Conservation (phyloP, 108 stramenopile species). For the Cyclotella sp. region DNA sequence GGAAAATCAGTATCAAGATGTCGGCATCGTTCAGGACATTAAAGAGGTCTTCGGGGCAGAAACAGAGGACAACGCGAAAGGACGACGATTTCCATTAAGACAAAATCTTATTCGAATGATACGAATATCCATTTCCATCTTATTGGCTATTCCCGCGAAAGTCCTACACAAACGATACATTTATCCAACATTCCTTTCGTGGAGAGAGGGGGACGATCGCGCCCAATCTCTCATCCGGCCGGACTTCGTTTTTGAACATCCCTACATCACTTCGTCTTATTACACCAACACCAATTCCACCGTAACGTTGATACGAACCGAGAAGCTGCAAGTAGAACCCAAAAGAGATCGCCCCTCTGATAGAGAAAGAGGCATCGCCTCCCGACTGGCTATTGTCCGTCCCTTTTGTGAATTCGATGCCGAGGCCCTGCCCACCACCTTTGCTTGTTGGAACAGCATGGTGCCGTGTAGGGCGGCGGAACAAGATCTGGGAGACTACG, state of each 20-base stretch:
- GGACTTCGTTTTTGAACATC: slow-evolving; percentile 55
- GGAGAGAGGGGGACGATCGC: not conserved
- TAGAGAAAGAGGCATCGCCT: slow-evolving; percentile 40
- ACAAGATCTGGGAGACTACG: slow-evolving; percentile 46
- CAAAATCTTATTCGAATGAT: slow-evolving; percentile 4
- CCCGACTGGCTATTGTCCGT: slow-evolving; percentile 53
- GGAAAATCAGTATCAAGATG: not conserved
- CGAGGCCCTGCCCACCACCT: slow-evolving; percentile 48
- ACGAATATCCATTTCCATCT: slow-evolving; percentile 11
- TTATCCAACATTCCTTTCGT: not conserved
- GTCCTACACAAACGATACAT: not conserved
- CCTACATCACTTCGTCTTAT: slow-evolving; percentile 58
- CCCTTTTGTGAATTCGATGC: slow-evolving; percentile 68
- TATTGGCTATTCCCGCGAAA: slow-evolving; percentile 10
- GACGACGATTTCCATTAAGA: not conserved
- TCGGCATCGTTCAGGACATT: not conserved
- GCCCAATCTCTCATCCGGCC: slow-evolving; percentile 20
- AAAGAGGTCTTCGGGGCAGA: not conserved
- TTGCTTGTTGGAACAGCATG: slow-evolving; percentile 60
- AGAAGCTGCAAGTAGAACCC: slow-evolving; percentile 38
- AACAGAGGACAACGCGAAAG: not conserved
- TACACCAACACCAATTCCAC: slow-evolving; percentile 45
- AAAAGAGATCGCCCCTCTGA: slow-evolving; percentile 34
- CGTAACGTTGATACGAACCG: slow-evolving; percentile 27
- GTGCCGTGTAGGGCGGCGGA: slow-evolving; percentile 57